These are phyloP conservation scores for Tritrichomonas musculus DNA, from an alignment of 208 protist species.

Conservation along the genomic window DNA sequence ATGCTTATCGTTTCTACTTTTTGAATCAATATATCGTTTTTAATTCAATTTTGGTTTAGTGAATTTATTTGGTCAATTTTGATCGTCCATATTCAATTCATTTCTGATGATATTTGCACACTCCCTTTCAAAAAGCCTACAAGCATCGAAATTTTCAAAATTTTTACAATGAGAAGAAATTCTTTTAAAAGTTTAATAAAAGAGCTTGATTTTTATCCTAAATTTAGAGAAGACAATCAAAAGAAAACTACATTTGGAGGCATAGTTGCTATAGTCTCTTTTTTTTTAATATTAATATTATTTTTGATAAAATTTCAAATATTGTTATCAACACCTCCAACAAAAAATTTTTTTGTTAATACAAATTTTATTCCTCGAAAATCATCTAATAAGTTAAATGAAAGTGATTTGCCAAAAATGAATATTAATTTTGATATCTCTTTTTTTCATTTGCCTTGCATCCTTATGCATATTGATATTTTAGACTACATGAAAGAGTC, in stretches of 20 bases:
- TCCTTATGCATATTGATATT: background rate
- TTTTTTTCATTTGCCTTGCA: background rate
- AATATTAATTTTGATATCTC: conserved; percentile 22
- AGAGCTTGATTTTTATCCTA: background rate
- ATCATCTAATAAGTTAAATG: background rate
- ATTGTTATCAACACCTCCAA: background rate
- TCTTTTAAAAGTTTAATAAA: too few species aligned
- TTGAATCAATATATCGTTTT: too few species aligned
- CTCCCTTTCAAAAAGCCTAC: too few species aligned
- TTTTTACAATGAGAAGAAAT: too few species aligned
- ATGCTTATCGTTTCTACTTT: too few species aligned
- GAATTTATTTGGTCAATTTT: too few species aligned
- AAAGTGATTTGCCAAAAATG: background rate
- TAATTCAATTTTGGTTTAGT: too few species aligned
- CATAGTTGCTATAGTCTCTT: background rate
- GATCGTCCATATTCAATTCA: too few species aligned
- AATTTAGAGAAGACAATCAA: background rate
- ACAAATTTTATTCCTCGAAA: background rate
- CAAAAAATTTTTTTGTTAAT: background rate
- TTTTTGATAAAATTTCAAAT: background rate
- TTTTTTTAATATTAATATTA: too few species aligned
- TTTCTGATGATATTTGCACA: too few species aligned
- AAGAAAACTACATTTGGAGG: background rate
- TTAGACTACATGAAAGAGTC: background rate
- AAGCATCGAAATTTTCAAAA: too few species aligned